Evolutionary conservation across 2,329 filamentous ascomycete genomes (phyloP).

Genomic region (Cladosporium sp.): DNA sequence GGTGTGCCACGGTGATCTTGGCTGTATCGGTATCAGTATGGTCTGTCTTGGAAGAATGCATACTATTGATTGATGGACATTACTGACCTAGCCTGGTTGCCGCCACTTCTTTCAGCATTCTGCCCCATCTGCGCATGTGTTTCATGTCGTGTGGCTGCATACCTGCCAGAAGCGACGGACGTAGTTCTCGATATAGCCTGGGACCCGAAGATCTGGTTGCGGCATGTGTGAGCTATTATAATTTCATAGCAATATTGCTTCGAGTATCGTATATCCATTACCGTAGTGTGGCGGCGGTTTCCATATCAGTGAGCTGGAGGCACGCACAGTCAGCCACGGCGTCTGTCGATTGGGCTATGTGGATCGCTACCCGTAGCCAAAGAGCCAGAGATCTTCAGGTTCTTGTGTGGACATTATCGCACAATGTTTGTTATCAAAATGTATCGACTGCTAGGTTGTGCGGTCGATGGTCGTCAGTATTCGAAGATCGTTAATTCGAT

Average conservation of each 20-base stretch:
- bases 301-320: constrained; percentile 84
- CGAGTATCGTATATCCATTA: constrained; percentile 47
- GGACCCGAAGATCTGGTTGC: constrained; percentile 71
- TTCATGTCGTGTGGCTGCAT: constrained; percentile 39
- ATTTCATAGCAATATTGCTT: background rate
- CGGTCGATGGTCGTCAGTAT: background rate
- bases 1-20: constrained; percentile 88
- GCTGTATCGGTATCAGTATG: constrained; percentile 49
- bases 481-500: constrained; percentile 7
- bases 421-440: background rate
- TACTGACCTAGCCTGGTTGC: constrained; percentile 33
- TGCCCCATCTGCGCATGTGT: background rate
- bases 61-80: background rate
- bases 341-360: background rate
- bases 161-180: constrained; percentile 98
- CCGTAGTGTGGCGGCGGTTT: constrained; percentile 95
- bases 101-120: constrained; percentile 18
- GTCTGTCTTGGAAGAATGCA: background rate
- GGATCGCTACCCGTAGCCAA: constrained; percentile 80
- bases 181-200: constrained; percentile 90
- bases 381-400: constrained; percentile 76
- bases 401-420: constrained; percentile 11
- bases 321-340: constrained; percentile 19
- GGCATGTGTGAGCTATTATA: background rate
- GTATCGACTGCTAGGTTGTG: background rate